These are phyloP conservation scores for Fusarium mexicanum DNA, from an alignment of 2,329 filamentous ascomycete species.

Conservation along the genomic window DNA sequence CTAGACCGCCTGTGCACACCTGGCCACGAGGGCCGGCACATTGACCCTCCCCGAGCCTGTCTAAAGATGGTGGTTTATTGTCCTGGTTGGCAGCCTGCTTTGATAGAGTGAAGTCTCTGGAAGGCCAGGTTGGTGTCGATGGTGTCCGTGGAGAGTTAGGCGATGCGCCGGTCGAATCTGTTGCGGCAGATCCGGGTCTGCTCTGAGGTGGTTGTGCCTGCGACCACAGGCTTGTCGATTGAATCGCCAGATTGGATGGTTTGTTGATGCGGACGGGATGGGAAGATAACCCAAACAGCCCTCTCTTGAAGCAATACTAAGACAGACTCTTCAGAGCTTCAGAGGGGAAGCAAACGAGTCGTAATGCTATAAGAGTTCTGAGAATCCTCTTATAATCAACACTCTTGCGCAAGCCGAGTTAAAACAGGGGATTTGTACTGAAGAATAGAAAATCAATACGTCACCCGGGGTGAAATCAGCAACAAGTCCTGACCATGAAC, in stretches of 20 bases:
- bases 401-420: conserved; percentile 5
- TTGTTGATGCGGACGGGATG: conserved; percentile 45
- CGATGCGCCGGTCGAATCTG: conserved; percentile 48
- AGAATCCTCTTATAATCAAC: conserved; percentile 1
- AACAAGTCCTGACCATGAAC: conserved; percentile 19
- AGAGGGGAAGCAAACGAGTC: conserved; percentile 1
- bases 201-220: conserved; percentile 47
- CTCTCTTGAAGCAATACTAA: conserved; percentile 31
- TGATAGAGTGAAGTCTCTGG: conserved; percentile 33
- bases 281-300: conserved; percentile 50
- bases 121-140: conserved; percentile 47
- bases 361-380: conserved; percentile 1
- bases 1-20: conserved; percentile 65
- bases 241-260: conserved; percentile 48
- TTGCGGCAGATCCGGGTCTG: conserved; percentile 46
- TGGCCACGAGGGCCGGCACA: conserved; percentile 64
- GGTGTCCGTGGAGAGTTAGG: conserved; percentile 51
- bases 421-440: conserved; percentile 15
- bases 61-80: conserved; percentile 33
- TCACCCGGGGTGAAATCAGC: conserved; percentile 28
- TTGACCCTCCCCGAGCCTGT: conserved; percentile 55
- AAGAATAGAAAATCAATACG: conserved; percentile 24
- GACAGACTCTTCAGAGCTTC: conserved; percentile 4
- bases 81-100: conserved; percentile 36
- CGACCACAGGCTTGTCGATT: conserved; percentile 47